These are phyloP conservation scores for Usnea hakonensis DNA, from an alignment of 495 filamentous ascomycete species.

Conservation along the genomic window DNA sequence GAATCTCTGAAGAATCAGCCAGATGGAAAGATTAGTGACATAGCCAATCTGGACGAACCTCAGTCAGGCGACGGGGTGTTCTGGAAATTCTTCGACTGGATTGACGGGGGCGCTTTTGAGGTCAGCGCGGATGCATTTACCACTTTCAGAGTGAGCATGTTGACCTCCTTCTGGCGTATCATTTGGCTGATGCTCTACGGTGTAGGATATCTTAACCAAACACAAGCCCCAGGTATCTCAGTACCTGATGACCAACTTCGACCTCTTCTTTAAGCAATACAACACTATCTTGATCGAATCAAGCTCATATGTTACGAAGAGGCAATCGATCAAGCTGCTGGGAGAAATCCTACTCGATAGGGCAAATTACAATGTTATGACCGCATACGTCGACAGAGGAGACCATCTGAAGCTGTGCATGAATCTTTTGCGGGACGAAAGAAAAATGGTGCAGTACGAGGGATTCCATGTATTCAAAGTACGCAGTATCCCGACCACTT, in stretches of 20 bases:
- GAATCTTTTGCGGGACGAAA: conserved; percentile 88
- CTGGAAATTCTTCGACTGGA: conserved; percentile 98
- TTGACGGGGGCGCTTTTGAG: conserved; percentile 90
- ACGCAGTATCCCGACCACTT: conserved; percentile 10
- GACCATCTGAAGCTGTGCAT: conserved; percentile 97
- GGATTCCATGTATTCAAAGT: conserved; percentile 99
- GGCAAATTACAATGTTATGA: conserved; percentile 97
- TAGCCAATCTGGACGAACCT: conserved; percentile 52
- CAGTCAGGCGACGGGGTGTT: conserved; percentile 77
- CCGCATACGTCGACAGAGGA: conserved; percentile 85
- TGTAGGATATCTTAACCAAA: conserved; percentile 82
- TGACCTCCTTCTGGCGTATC: background rate
- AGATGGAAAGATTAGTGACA: conserved; percentile 48
- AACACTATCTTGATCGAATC: conserved; percentile 83
- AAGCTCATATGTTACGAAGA: conserved; percentile 93
- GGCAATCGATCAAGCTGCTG: conserved; percentile 94
- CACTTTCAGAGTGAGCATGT: conserved; percentile 71
- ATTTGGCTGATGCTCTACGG: conserved; percentile 6
- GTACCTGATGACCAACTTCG: conserved; percentile 81
- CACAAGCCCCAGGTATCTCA: conserved; percentile 83
- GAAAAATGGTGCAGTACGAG: conserved; percentile 98
- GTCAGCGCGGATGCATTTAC: conserved; percentile 95
- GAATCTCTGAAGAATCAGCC: conserved; percentile 59
- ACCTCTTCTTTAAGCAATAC: conserved; percentile 83
- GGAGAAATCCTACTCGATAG: conserved; percentile 92